Conservation (phyloP, 805 yeast genomes). For the Metschnikowia shivogae region DNA sequence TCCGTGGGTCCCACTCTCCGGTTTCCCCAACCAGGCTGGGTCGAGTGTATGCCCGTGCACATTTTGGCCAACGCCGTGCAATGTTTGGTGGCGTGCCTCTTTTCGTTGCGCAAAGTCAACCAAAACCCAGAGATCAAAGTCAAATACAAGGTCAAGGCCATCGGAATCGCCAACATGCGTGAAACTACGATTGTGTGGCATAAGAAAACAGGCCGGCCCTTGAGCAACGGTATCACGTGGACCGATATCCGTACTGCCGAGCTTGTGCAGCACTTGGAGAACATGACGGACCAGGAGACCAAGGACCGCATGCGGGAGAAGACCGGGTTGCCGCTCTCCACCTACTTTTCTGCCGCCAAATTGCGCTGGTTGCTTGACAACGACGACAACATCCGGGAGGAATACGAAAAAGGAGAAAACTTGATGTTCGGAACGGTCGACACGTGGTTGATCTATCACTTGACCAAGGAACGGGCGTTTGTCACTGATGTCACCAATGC, state of each 20-base stretch:
- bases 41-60: constrained; percentile 85
- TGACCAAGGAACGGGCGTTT: constrained; percentile 65
- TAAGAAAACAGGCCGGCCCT: constrained; percentile 72
- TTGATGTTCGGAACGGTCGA: constrained; percentile 93
- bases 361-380: constrained; percentile 86
- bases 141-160: constrained; percentile 60
- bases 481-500: constrained; percentile 91
- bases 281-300: constrained; percentile 48
- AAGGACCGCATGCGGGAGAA: constrained; percentile 56
- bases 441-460: constrained; percentile 85
- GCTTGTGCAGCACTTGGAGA: constrained; percentile 60
- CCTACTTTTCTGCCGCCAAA: constrained; percentile 89
- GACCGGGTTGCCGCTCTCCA: constrained; percentile 84
- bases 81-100: constrained; percentile 67
- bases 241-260: constrained; percentile 84
- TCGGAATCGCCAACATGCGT: constrained; percentile 94
- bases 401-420: constrained; percentile 69
- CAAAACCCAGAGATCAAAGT: constrained; percentile 45
- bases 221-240: constrained; percentile 92
- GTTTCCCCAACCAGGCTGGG: constrained; percentile 88
- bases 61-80: constrained; percentile 75
- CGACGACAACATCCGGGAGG: constrained; percentile 57
- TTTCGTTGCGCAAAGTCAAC: constrained; percentile 54
- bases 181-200: constrained; percentile 93
- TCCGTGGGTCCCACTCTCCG: constrained; percentile 63